Percentiles rank a stretch among this genome's conserved stretches.
phyloP scores from a whole-genome alignment of 768 basidiomycete genomes.

The Peribolospora baueri region DNA sequence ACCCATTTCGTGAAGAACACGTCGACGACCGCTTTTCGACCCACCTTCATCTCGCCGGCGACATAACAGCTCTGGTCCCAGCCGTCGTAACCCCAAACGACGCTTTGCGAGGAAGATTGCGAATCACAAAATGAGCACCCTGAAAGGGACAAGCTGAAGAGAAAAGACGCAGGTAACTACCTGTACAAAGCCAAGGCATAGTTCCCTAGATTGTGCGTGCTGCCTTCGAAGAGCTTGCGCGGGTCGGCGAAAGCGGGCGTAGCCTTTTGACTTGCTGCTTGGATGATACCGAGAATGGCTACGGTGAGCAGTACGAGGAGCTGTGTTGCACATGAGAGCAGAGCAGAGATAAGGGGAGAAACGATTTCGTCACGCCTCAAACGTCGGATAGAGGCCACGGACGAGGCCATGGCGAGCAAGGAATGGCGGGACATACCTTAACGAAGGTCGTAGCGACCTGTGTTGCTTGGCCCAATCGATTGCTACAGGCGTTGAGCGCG shows the following conservation, averaged over 20 bases:
- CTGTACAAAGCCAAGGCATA: slow-evolving; percentile 91
- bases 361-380: background rate
- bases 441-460: slow-evolving; percentile 68
- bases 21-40: slow-evolving; percentile 1
- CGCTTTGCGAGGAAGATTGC: background rate
- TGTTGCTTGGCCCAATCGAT: slow-evolving; percentile 50
- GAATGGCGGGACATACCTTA: slow-evolving; percentile 34
- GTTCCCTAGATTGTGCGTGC: slow-evolving; percentile 50
- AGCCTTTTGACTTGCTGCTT: slow-evolving; percentile 42
- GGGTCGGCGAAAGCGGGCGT: slow-evolving; percentile 35
- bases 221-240: slow-evolving; percentile 41
- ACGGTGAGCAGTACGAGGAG: slow-evolving; percentile 27
- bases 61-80: slow-evolving; percentile 72
- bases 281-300: slow-evolving; percentile 51
- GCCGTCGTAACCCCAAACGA: slow-evolving; percentile 55
- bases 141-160: background rate
- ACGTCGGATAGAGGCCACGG: slow-evolving; percentile 37
- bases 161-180: slow-evolving; percentile 34
- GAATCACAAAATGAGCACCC: background rate
- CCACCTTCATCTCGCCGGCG: slow-evolving; percentile 36
- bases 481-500: slow-evolving; percentile 50
- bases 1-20: background rate
- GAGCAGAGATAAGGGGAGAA: slow-evolving; percentile 2
- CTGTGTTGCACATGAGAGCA: slow-evolving; percentile 4
- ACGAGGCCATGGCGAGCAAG: slow-evolving; percentile 20